Evolutionary conservation across 148 eudicot species (phyloP).

Genomic region (Vaccinium myrtillus): DNA sequence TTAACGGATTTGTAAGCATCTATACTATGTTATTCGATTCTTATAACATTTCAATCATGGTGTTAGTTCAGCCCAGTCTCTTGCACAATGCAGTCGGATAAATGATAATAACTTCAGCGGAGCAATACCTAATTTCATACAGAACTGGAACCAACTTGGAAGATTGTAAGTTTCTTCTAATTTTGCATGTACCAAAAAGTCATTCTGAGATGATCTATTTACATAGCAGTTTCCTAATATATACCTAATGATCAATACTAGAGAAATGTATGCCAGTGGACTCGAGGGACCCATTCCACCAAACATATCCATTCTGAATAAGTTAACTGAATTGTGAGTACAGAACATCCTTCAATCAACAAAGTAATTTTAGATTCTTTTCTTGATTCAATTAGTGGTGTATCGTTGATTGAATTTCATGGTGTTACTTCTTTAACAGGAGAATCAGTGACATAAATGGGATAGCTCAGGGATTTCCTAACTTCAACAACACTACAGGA

Average conservation of each 20-base stretch:
- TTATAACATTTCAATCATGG: neutral
- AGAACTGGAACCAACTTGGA: slow-evolving; percentile 53
- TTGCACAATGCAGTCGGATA: slow-evolving; percentile 52
- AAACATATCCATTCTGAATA: slow-evolving; percentile 41
- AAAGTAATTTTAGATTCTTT: neutral
- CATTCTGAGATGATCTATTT: neutral
- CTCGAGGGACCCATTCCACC: slow-evolving; percentile 68
- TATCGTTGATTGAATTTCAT: slow-evolving; percentile 12
- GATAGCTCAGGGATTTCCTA: slow-evolving; percentile 49
- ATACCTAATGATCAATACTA: neutral
- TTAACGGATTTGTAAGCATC: slow-evolving; percentile 60
- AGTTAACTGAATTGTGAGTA: slow-evolving; percentile 58
- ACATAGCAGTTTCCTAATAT: neutral
- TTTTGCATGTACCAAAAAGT: neutral
- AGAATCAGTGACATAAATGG: slow-evolving; percentile 69
- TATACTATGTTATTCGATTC: slow-evolving; percentile 1
- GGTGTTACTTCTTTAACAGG: slow-evolving; percentile 36
- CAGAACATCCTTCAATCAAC: neutral
- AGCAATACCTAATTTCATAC: slow-evolving; percentile 56
- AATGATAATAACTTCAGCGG: slow-evolving; percentile 64
- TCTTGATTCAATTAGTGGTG: neutral
- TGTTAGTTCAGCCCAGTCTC: neutral
- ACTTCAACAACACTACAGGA: slow-evolving; percentile 33
- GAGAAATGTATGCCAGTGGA: slow-evolving; percentile 82
- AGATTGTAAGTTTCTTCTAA: slow-evolving; percentile 53